These are phyloP conservation scores for Amanita pseudoporphyria DNA, from an alignment of 768 basidiomycete genomes.

Conservation along the genomic window DNA sequence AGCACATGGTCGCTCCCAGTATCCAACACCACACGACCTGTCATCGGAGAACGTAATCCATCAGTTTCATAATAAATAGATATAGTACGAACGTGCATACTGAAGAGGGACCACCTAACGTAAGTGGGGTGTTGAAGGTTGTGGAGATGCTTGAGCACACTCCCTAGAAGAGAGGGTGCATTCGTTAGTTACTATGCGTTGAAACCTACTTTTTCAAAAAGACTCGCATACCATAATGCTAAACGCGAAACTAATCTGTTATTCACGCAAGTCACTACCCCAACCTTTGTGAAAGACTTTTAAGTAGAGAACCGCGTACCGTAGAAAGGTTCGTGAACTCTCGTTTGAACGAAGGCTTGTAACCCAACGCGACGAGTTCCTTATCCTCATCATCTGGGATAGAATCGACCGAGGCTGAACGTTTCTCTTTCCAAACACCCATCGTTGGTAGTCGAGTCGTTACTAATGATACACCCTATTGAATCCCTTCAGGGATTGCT, in stretches of 20 bases:
- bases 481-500: no score
- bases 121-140: constrained; percentile 67
- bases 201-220: neutral
- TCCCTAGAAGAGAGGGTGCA: constrained; percentile 29
- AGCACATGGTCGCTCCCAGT: constrained; percentile 61
- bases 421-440: neutral
- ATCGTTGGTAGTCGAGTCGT: neutral
- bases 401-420: neutral
- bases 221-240: constrained; percentile 61
- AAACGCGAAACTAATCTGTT: constrained; percentile 67
- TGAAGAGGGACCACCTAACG: constrained; percentile 60
- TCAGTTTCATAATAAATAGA: neutral
- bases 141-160: constrained; percentile 71
- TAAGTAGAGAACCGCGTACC: constrained; percentile 25
- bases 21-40: constrained; percentile 66
- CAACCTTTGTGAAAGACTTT: neutral
- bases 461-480: no score
- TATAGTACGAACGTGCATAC: neutral
- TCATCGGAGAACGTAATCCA: neutral
- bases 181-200: neutral
- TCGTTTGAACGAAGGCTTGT: constrained; percentile 72
- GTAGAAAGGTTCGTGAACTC: constrained; percentile 83
- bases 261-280: neutral
- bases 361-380: constrained; percentile 57
- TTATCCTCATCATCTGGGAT: constrained; percentile 45